Conservation (phyloP, 768 basidiomycete genomes). For the Psilocybe sp. region DNA sequence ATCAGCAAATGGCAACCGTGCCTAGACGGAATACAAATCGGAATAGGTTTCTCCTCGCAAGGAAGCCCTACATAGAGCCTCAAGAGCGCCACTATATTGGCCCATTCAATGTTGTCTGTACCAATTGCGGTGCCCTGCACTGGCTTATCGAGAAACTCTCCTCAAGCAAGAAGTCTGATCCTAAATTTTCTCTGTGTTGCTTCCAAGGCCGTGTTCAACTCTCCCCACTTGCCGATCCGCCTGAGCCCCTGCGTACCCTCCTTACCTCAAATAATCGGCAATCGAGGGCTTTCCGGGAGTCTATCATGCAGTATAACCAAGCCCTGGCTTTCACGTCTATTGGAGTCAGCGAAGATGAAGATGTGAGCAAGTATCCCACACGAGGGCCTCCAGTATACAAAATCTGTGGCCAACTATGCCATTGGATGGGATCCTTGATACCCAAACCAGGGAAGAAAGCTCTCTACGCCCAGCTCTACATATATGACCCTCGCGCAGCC, state of each 20-base stretch:
- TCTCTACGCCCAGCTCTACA: constrained; percentile 37
- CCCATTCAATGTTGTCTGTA: constrained; percentile 1
- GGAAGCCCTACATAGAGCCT: too few relatives aligned
- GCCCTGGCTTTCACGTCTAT: constrained; percentile 40
- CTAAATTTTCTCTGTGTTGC: constrained; percentile 9
- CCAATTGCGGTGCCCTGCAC: constrained; percentile 3
- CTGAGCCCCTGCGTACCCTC: constrained; percentile 1
- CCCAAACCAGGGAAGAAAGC: constrained; percentile 20
- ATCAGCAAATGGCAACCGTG: too few relatives aligned
- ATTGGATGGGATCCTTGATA: constrained; percentile 29
- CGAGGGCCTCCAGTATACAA: neutral
- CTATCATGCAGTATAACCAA: constrained; percentile 36
- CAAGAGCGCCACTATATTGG: constrained; percentile 8
- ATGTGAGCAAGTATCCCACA: neutral
- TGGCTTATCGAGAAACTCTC: neutral
- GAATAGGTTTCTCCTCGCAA: too few relatives aligned
- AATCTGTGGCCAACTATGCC: constrained; percentile 32
- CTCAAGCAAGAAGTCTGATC: neutral
- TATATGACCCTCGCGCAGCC: constrained; percentile 33
- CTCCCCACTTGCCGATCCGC: neutral
- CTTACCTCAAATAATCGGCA: constrained; percentile 7
- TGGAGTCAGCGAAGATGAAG: constrained; percentile 27
- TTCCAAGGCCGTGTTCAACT: constrained; percentile 1
- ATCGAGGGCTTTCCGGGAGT: constrained; percentile 21
- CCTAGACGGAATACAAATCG: too few relatives aligned